Evolutionary conservation across 2,329 filamentous ascomycete genomes (phyloP).

Genomic region (Gremmenia infestans): DNA sequence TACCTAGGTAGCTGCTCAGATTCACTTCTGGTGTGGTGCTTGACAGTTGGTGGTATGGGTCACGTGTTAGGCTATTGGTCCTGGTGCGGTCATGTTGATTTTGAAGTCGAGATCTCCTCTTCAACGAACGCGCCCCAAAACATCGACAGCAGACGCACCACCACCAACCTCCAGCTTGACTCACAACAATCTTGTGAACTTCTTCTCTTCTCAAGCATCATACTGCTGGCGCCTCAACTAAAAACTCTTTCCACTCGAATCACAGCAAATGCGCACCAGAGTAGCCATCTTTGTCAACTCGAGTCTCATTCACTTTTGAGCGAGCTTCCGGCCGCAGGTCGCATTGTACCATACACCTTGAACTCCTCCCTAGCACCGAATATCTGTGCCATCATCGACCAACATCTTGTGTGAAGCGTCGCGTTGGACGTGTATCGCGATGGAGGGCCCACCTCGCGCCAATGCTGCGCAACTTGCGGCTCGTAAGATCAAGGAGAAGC

Average conservation of each 20-base stretch:
- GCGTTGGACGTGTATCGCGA: neutral
- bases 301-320: constrained; percentile 4
- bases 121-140: constrained; percentile 6
- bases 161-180: neutral
- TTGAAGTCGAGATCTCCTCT: neutral
- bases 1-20: too few species aligned
- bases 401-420: neutral
- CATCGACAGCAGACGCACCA: neutral
- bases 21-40: too few species aligned
- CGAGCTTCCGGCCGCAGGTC: neutral
- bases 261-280: constrained; percentile 3
- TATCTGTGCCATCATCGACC: neutral
- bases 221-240: constrained; percentile 8
- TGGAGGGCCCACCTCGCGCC: constrained; percentile 18
- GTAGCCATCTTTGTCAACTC: neutral
- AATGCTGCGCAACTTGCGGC: constrained; percentile 31
- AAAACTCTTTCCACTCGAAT: neutral
- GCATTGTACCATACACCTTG: neutral
- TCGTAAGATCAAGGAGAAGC: constrained; percentile 26
- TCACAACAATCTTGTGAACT: neutral
- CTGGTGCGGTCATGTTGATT: neutral
- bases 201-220: neutral
- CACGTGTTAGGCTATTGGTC: too few species aligned
- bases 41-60: too few species aligned
- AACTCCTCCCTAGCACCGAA: neutral